A percentile compares a stretch with the other conserved stretches of the same genome.
Conservation (phyloP, 164 flowering plant species). For the Chloranthus sessilifolius region DNA sequence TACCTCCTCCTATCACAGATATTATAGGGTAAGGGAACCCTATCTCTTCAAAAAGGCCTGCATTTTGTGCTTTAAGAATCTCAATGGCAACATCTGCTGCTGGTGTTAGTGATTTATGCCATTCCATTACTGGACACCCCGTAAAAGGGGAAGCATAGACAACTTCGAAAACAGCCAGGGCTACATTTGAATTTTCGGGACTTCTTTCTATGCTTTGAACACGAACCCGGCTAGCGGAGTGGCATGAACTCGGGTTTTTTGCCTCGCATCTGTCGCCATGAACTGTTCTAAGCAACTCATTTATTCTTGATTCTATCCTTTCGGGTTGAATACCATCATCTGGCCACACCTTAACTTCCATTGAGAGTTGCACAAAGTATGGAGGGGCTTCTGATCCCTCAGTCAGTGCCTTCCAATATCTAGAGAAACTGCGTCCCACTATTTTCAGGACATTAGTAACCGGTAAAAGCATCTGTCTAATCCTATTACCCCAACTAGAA, state of each 20-base stretch:
- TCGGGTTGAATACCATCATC: conserved; percentile 98
- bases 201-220: conserved; percentile 96
- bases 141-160: conserved; percentile 63
- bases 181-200: conserved; percentile 59
- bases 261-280: conserved; percentile 71
- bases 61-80: conserved; percentile 46
- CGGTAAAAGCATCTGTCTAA: conserved; percentile 23
- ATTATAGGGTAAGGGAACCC: conserved; percentile 79
- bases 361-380: conserved; percentile 85
- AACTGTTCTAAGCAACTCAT: conserved; percentile 55
- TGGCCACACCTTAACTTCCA: conserved; percentile 85
- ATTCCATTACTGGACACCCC: conserved; percentile 48
- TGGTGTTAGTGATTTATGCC: conserved; percentile 76
- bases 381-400: conserved; percentile 98
- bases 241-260: conserved; percentile 38
- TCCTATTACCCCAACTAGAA: conserved; percentile 39
- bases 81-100: conserved; percentile 90
- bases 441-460: conserved; percentile 23
- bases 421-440: conserved; percentile 37
- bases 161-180: conserved; percentile 88
- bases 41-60: conserved; percentile 50
- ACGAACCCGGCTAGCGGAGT: conserved; percentile 64
- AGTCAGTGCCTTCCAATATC: conserved; percentile 84
- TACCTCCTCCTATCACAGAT: conserved; percentile 94
- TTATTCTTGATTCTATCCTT: conserved; percentile 87